A percentile compares a stretch with the other conserved stretches of the same genome.
Conservation (phyloP, 805 yeast species). For the Kuraishia ogatae region DNA sequence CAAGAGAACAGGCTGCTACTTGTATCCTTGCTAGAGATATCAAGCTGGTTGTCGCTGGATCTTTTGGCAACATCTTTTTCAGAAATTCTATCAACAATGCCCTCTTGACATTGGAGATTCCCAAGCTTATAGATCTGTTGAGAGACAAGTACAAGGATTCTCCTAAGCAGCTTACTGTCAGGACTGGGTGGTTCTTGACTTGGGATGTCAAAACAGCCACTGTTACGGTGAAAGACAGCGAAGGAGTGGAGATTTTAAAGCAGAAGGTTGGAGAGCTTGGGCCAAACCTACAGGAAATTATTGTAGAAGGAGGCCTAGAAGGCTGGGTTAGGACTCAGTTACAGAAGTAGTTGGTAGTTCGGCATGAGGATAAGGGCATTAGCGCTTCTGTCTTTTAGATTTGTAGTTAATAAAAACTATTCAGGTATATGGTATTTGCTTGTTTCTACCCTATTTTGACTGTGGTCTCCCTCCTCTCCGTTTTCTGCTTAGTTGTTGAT, state of each 20-base stretch:
- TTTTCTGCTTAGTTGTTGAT: too few relatives aligned
- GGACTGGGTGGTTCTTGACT: slow-evolving; percentile 88
- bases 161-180: slow-evolving; percentile 70
- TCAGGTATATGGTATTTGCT: too few relatives aligned
- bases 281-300: slow-evolving; percentile 90
- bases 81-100: slow-evolving; percentile 97
- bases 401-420: too few relatives aligned
- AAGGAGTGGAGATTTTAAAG: slow-evolving; percentile 45
- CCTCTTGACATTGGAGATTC: slow-evolving; percentile 85
- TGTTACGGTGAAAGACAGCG: slow-evolving; percentile 68
- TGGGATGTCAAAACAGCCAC: slow-evolving; percentile 89
- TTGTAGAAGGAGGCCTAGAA: slow-evolving; percentile 95
- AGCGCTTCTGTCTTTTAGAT: too few relatives aligned
- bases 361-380: too few relatives aligned
- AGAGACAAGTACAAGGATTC: slow-evolving; percentile 53
- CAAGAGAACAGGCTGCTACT: slow-evolving; percentile 99
- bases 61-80: slow-evolving; percentile 93
- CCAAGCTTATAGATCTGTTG: slow-evolving; percentile 69
- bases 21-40: slow-evolving; percentile 91
- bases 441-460: too few relatives aligned
- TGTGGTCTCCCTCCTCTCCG: too few relatives aligned
- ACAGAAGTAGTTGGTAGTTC: slow-evolving; percentile 12
- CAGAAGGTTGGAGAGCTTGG: slow-evolving; percentile 96
- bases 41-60: slow-evolving; percentile 89
- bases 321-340: slow-evolving; percentile 91